A percentile compares a stretch with the other conserved stretches of the same genome.
Evolutionary conservation across 2,329 filamentous ascomycete species (phyloP).

Genomic region (Talaromyces piceae): DNA sequence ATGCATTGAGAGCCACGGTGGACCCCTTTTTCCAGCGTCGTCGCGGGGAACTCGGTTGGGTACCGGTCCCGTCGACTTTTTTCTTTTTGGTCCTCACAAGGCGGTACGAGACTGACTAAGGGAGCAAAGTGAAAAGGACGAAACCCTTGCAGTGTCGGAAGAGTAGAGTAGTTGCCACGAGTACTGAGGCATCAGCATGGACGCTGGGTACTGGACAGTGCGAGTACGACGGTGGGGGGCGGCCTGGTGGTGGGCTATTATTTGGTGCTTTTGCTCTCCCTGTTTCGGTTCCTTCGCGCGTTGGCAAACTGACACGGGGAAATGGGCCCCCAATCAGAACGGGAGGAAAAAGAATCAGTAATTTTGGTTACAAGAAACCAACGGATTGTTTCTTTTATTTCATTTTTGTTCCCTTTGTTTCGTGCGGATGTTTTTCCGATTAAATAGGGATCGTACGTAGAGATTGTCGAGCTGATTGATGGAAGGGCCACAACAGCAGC

Average conservation of each 20-base stretch:
- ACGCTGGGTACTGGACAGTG: neutral
- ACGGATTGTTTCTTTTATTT: neutral
- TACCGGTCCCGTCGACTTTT: slow-evolving; percentile 27
- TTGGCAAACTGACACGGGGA: neutral
- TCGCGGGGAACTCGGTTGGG: slow-evolving; percentile 25
- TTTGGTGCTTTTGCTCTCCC: neutral
- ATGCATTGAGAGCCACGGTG: slow-evolving; percentile 23
- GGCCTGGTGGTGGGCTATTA: neutral
- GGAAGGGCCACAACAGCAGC: no score
- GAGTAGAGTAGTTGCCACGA: neutral
- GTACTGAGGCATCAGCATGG: neutral
- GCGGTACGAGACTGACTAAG: neutral
- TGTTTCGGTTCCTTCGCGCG: neutral
- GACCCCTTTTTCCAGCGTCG: slow-evolving; percentile 16
- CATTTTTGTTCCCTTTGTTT: no score
- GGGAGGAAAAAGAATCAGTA: neutral
- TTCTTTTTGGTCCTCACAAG: neutral
- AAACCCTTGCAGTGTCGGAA: neutral
- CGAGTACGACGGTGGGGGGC: neutral
- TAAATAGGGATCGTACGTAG: no score
- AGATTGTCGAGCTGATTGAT: no score
- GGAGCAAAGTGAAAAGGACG: no score
- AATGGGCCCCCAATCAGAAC: neutral
- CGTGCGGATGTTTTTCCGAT: no score
- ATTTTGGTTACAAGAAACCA: neutral